Percentiles rank a stretch among this genome's conserved stretches.
These are phyloP conservation scores for Mortierella sp. DNA, from an alignment of 371 early-diverging fungal genomes.

Conservation along the genomic window DNA sequence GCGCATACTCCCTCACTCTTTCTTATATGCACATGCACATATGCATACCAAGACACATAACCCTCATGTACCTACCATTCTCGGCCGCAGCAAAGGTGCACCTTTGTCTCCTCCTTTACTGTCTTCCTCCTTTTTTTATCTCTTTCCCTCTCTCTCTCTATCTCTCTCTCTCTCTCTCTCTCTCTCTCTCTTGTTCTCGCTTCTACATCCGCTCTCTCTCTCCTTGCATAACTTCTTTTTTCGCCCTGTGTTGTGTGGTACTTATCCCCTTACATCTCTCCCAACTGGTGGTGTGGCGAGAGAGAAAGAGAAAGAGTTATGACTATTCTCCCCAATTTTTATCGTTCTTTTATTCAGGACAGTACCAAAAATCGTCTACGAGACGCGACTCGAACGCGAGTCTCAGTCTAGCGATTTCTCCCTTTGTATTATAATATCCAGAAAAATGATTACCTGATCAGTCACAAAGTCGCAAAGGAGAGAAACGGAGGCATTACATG, in stretches of 20 bases:
- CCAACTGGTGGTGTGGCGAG: background rate
- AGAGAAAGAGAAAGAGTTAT: no score
- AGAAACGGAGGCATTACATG: background rate
- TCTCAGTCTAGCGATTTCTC: background rate
- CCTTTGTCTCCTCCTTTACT: no score
- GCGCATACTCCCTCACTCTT: no score
- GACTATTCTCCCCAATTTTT: no score
- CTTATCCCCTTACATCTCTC: constrained; percentile 1
- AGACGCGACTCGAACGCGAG: background rate
- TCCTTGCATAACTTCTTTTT: background rate
- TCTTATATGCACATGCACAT: no score
- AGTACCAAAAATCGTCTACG: background rate
- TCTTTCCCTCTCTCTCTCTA: background rate
- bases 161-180: background rate
- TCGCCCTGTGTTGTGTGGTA: background rate
- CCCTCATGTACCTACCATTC: no score
- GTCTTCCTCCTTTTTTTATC: background rate
- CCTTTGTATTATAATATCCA: background rate
- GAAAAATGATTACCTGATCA: background rate
- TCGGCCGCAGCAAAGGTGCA: no score
- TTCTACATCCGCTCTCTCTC: background rate
- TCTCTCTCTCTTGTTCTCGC: no score
- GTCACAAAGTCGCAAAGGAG: background rate
- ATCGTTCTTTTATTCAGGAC: no score
- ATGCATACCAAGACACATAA: no score